Conservation (phyloP, 805 yeast genomes). For the Isabelozyma rhagii region DNA sequence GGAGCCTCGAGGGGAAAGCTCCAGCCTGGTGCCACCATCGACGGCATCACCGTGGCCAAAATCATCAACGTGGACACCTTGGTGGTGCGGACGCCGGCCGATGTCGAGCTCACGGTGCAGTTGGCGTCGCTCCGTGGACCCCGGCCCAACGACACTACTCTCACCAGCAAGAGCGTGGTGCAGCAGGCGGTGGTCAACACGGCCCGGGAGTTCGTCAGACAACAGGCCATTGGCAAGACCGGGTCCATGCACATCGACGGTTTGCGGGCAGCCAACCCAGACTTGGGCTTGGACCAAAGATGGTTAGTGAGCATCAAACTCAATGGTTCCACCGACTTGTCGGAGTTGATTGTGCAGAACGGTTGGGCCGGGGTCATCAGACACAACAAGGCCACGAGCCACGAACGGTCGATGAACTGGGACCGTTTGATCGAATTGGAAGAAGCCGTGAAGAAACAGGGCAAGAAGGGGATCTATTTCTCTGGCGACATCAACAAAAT, state of each 20-base stretch:
- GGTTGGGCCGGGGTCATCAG: constrained; percentile 79
- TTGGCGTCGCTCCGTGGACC: constrained; percentile 78
- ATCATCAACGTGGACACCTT: constrained; percentile 69
- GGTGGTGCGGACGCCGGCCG: constrained; percentile 47
- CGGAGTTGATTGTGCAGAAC: constrained; percentile 53
- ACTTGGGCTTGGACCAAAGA: constrained; percentile 61
- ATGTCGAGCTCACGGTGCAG: constrained; percentile 62
- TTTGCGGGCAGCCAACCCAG: constrained; percentile 51
- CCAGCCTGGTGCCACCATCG: constrained; percentile 47
- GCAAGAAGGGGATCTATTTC: constrained; percentile 60
- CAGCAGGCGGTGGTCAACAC: constrained; percentile 55
- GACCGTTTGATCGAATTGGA: constrained; percentile 73
- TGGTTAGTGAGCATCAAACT: constrained; percentile 59
- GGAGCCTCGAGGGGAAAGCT: constrained; percentile 16
- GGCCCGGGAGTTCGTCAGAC: constrained; percentile 75
- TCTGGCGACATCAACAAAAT: constrained; percentile 43
- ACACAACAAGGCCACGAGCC: constrained; percentile 68
- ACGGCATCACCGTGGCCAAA: constrained; percentile 52
- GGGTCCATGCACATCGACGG: constrained; percentile 64
- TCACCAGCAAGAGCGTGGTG: constrained; percentile 28
- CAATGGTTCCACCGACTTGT: constrained; percentile 55
- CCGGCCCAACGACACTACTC: constrained; percentile 54
- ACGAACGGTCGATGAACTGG: constrained; percentile 72
- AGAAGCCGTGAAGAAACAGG: constrained; percentile 48
- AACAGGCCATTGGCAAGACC: constrained; percentile 64